Evolutionary conservation across 208 protist species (phyloP), one percentile per base, ranked within the genome.

Genomic region (Crithidia mellificae): DNA sequence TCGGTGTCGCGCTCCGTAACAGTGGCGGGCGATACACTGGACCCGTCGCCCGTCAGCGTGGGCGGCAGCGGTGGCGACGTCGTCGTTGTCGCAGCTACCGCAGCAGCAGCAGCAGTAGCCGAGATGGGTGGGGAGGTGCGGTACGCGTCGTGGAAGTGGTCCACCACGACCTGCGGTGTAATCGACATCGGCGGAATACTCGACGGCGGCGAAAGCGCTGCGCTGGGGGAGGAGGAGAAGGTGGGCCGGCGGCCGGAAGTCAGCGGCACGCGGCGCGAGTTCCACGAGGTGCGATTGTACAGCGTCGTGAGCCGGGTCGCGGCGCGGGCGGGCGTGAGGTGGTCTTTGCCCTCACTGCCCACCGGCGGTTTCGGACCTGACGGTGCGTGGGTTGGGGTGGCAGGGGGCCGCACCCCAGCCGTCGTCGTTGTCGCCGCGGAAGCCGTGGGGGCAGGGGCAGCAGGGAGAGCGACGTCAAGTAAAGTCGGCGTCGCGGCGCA

Each of bases 111-210:
- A n/a, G n/a, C n/a, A n/a, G n/a, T n/a, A n/a, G n/a, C n/a, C n/a
- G n/a, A n/a, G n/a, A n/a, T n/a, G n/a, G n/a, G n/a, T n/a, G n/a
- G n/a, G n/a, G n/a, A 11, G 34, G 44, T 36, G 59, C 59, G 32
- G 46, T 65, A 65, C 12, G 29, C 59, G 22, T 65, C 59, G 46
- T 55, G 59, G 14, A 65, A 65, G 46, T 65, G 59, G 59, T 65
- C 59, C 20, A 65, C 34, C 59, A 65, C 59, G 5, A 6, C 47
- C 22, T 65, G 44, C 20, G 59, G 59, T 22, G 46, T 29, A 17
- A 65, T 20, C 5, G 27, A 55, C 46, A 65, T 65, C 0, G 59
- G 46, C 4, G 59, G 59, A 20, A 55, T 65, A 34, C 30, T n/a
- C 4, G 47, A 55, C 22, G 46, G 47, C 34, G 20, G 47, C n/a